A percentile compares a stretch with the other conserved stretches of the same genome.
phyloP scores from a whole-genome alignment of 345 rosid genomes.

The Euphorbia lathyris region DNA sequence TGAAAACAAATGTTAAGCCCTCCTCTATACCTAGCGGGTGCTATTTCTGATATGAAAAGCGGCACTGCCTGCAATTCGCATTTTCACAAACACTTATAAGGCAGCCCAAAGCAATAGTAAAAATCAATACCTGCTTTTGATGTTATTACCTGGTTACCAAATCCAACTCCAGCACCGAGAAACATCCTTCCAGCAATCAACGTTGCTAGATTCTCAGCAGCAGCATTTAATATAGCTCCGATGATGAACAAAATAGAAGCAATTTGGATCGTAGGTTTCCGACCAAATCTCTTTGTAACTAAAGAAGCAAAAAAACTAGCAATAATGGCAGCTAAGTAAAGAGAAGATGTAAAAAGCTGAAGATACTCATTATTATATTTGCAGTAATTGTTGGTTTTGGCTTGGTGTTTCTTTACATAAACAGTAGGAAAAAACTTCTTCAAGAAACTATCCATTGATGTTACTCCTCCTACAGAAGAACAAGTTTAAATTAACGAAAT shows the following conservation, averaged over 20 bases:
- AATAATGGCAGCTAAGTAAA: conserved; percentile 53
- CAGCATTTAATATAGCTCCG: conserved; percentile 38
- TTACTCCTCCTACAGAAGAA: conserved; percentile 57
- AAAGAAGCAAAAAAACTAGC: conserved; percentile 59
- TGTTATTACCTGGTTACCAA: conserved; percentile 26
- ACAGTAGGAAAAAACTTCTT: conserved; percentile 54
- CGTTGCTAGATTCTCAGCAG: conserved; percentile 23
- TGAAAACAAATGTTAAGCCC: conserved; percentile 33
- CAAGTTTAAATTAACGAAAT: neutral
- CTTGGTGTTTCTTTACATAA: conserved; percentile 52
- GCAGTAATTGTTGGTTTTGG: conserved; percentile 66
- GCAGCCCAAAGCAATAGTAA: neutral
- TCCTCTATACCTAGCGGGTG: conserved; percentile 30
- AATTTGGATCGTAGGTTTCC: conserved; percentile 70
- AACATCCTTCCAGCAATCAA: conserved; percentile 24
- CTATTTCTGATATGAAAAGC: conserved; percentile 35
- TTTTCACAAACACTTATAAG: neutral
- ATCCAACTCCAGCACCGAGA: conserved; percentile 28
- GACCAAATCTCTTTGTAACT: conserved; percentile 44
- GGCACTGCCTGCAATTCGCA: conserved; percentile 31
- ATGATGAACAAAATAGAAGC: conserved; percentile 60
- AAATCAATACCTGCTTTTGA: neutral
- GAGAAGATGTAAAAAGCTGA: conserved; percentile 48
- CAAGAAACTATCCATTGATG: conserved; percentile 81
- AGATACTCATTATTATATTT: conserved; percentile 55